Conservation (phyloP, 208 protist species). For the Strigomonas culicis region DNA sequence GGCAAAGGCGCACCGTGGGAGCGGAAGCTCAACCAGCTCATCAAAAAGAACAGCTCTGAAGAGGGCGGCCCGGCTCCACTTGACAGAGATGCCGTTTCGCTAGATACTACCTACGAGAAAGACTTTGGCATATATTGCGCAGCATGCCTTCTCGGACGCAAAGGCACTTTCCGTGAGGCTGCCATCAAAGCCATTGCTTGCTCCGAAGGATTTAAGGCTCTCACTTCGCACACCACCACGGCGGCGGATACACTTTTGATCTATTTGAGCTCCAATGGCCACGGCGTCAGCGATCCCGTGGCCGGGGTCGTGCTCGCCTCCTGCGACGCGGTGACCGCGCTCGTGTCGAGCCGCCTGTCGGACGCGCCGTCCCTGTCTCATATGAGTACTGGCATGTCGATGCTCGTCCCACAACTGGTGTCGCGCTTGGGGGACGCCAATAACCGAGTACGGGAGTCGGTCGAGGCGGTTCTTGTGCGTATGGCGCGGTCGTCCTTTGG, state of each 20-base stretch:
- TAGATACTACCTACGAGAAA: constrained; percentile 36
- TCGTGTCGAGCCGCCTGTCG: constrained; percentile 36
- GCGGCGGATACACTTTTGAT: constrained; percentile 46
- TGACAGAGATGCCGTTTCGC: constrained; percentile 30
- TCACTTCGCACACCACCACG: constrained; percentile 33
- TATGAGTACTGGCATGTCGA: constrained; percentile 20
- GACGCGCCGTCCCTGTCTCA: constrained; percentile 23
- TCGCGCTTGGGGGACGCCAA: constrained; percentile 73
- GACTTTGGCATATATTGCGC: constrained; percentile 71
- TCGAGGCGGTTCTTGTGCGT: constrained; percentile 40
- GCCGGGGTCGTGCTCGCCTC: constrained; percentile 60
- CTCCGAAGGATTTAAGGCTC: constrained; percentile 34
- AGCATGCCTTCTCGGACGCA: constrained; percentile 62
- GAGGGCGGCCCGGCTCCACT: constrained; percentile 30
- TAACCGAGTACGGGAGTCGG: constrained; percentile 59
- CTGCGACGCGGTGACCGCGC: constrained; percentile 59
- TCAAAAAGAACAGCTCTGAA: constrained; percentile 35
- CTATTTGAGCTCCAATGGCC: constrained; percentile 59
- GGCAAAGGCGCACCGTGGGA: constrained; percentile 70
- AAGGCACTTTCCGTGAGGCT: constrained; percentile 70
- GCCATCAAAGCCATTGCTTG: constrained; percentile 61
- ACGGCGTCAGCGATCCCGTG: constrained; percentile 66
- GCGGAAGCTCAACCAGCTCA: constrained; percentile 46
- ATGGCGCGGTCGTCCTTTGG: constrained; percentile 49
- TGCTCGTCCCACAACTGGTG: constrained; percentile 48